Conservation (phyloP, 768 basidiomycete species). For the Amanita brunnescens region DNA sequence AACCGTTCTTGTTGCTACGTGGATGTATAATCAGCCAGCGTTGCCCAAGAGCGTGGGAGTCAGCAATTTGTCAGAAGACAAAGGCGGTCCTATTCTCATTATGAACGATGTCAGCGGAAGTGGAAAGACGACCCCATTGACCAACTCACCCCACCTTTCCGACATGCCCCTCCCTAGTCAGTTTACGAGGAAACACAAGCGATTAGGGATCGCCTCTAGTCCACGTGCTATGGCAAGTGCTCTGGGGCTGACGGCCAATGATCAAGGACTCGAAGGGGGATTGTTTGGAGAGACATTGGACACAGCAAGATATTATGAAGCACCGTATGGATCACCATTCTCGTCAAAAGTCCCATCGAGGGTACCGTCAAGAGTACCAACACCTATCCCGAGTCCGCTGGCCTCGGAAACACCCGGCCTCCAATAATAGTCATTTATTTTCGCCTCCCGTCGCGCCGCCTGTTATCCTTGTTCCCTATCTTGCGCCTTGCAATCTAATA, state of each 20-base stretch:
- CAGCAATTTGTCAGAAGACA: constrained; percentile 13
- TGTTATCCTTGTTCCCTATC: background rate
- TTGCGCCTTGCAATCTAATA: background rate
- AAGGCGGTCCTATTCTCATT: constrained; percentile 4
- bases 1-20: constrained; percentile 83
- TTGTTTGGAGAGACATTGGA: constrained; percentile 23
- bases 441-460: background rate
- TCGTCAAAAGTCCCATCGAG: constrained; percentile 26
- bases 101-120: background rate
- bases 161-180: constrained; percentile 56
- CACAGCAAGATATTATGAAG: constrained; percentile 27
- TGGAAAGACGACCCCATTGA: constrained; percentile 20
- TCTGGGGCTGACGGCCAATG: constrained; percentile 26
- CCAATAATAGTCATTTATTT: background rate
- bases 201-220: constrained; percentile 35
- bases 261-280: constrained; percentile 11
- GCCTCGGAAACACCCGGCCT: background rate
- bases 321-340: constrained; percentile 35
- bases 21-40: constrained; percentile 85
- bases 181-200: constrained; percentile 31
- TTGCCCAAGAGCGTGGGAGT: constrained; percentile 2
- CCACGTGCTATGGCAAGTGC: constrained; percentile 43
- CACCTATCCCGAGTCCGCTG: constrained; percentile 3
- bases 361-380: constrained; percentile 17
- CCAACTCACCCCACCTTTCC: constrained; percentile 29